Base-by-base conservation (phyloP, 2,329 filamentous ascomycete genomes). In the Fusarium algeriense region DNA sequence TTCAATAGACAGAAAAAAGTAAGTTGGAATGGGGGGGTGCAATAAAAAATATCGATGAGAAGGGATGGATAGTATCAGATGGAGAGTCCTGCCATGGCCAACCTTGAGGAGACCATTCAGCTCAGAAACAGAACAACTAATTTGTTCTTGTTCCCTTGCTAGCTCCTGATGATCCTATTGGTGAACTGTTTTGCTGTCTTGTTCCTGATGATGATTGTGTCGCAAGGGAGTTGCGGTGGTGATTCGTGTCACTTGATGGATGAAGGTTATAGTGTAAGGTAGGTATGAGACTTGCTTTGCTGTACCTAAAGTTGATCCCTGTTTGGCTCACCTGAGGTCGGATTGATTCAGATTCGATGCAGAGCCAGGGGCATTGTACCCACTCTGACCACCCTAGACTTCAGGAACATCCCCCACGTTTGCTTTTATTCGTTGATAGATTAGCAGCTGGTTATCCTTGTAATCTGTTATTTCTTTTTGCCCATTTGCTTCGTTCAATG, bases 231-330 rank as follows among this genome's bases (percentile, higher is more conserved):
- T 45, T 56, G 41, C 28, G 41, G 30, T 26, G 38, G 52, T 61
- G 60, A 45, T 66, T 65, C 60, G 69, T 66, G 69, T 62, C 64
- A 70, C 69, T 72, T 66, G 60, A 26, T 61, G 43, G 32, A 43
- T 55, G 44, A 41, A 48, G 43, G 55, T 34, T 61, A 45, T 46
- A 43, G 53, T 34, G 40, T n/a, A 56, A 17, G 26, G 44, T 45
- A 63, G 34, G 49, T 30, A 56, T 32, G 41, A 48, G 35, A 37
- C 43, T 63, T 50, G 49, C 38, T 49, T 49, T 37, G 46, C n/a
- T 48, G 50, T 48, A 62, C 50, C 30, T 23, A 41, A 20, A 48
- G 60, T 38, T 66, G 50, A 75, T 66, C 73, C 70, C 56, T 75
- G 65, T 58, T 60, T 55, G 54, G 71, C 57, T 70, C 62, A 38